A percentile compares a stretch with the other conserved stretches of the same genome.
These are phyloP conservation scores for Isatis tinctoria DNA, from an alignment of 345 rosid species.

Conservation along the genomic window DNA sequence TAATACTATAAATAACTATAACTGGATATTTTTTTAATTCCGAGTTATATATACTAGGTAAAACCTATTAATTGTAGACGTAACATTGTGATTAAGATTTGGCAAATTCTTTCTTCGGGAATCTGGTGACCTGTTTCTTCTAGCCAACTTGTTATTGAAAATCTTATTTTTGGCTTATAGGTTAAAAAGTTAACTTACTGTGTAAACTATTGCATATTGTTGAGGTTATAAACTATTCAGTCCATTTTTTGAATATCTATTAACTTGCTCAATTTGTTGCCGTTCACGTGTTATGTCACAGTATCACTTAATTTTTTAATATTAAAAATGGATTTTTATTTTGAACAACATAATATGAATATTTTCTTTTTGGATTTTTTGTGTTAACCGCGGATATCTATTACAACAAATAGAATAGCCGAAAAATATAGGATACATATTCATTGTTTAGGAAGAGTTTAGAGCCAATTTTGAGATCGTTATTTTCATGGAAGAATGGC, in stretches of 20 bases:
- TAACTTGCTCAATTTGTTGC: neutral
- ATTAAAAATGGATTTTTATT: neutral
- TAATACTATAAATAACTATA: neutral
- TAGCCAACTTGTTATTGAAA: slow-evolving; percentile 10
- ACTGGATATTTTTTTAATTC: neutral
- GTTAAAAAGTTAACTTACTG: neutral
- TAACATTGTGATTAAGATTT: neutral
- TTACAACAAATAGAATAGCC: too few species aligned
- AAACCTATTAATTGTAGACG: neutral
- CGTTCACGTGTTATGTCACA: neutral
- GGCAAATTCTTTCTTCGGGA: neutral
- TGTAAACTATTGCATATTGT: neutral
- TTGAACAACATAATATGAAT: too few species aligned
- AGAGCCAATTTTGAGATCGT: too few species aligned
- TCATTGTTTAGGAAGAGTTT: too few species aligned
- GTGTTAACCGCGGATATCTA: too few species aligned
- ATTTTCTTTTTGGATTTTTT: too few species aligned
- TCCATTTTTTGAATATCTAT: neutral
- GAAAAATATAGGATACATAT: too few species aligned
- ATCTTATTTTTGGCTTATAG: neutral
- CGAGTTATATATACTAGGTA: neutral
- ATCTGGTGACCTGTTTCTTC: slow-evolving; percentile 17
- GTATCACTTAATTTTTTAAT: neutral
- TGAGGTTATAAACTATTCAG: neutral
- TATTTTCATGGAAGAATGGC: too few species aligned